Conservation (phyloP, 2,329 filamentous ascomycete genomes). For the Mariannaea elegans region DNA sequence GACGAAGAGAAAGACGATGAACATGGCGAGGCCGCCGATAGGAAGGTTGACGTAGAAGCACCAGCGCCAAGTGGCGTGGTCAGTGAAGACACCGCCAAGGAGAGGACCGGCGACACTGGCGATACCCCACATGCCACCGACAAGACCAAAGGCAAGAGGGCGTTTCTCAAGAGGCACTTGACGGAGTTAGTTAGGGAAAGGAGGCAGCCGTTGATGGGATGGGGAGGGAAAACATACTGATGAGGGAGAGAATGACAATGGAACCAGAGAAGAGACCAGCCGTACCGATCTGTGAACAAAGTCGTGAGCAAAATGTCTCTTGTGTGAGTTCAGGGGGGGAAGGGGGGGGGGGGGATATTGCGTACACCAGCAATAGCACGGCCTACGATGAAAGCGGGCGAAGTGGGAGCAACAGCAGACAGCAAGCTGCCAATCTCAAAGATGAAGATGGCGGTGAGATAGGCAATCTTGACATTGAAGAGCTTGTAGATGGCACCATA, state of each 20-base stretch:
- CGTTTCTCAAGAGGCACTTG: conserved; percentile 62
- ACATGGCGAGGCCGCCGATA: conserved; percentile 57
- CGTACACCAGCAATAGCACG: conserved; percentile 58
- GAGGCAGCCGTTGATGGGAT: not conserved
- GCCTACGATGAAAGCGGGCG: conserved; percentile 60
- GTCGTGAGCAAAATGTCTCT: conserved; percentile 15
- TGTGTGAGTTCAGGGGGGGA: not conserved
- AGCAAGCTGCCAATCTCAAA: conserved; percentile 56
- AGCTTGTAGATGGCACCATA: conserved; percentile 61
- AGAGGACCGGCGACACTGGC: conserved; percentile 61
- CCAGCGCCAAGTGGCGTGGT: conserved; percentile 61
- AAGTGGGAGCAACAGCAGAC: conserved; percentile 55
- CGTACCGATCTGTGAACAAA: conserved; percentile 51
- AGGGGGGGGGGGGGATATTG: not conserved
- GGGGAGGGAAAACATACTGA: conserved; percentile 40
- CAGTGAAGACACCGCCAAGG: conserved; percentile 60
- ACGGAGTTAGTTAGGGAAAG: not conserved
- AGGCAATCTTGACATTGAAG: conserved; percentile 58
- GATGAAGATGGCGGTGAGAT: conserved; percentile 53
- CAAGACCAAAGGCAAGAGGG: conserved; percentile 62
- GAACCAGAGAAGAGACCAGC: conserved; percentile 61
- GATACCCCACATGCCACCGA: conserved; percentile 66
- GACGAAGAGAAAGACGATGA: conserved; percentile 58
- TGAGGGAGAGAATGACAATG: conserved; percentile 57
- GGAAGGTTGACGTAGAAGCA: conserved; percentile 60